Conservation (phyloP, 2,329 filamentous ascomycete species). For the Cladosporium oxysporum region DNA sequence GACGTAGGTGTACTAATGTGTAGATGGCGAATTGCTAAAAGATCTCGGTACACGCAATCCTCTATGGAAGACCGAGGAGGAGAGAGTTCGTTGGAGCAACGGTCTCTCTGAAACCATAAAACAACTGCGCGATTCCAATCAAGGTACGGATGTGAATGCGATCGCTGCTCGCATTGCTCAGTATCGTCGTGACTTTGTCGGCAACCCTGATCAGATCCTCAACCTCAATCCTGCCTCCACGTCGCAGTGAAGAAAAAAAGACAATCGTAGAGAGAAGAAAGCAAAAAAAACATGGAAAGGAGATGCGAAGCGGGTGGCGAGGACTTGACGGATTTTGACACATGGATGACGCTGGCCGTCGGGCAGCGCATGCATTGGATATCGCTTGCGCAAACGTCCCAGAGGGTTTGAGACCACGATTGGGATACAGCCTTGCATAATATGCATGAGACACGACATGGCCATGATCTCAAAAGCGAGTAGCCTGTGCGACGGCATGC, state of each 20-base stretch:
- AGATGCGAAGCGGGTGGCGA: neutral
- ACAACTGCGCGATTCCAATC: slow-evolving; percentile 59
- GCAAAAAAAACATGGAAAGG: neutral
- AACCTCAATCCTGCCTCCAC: slow-evolving; percentile 17
- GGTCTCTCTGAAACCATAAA: slow-evolving; percentile 64
- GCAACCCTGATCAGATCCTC: slow-evolving; percentile 65
- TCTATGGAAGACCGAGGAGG: slow-evolving; percentile 30
- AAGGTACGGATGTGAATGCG: slow-evolving; percentile 62
- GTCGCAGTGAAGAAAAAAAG: neutral
- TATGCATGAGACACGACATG: neutral
- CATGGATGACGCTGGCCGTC: neutral
- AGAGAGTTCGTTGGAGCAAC: slow-evolving; percentile 53
- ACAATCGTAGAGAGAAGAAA: neutral
- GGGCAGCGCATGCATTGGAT: neutral
- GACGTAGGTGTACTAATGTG: slow-evolving; percentile 33
- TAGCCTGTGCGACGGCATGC: neutral
- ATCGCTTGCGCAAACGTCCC: neutral
- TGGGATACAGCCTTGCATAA: neutral
- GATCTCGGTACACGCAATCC: slow-evolving; percentile 31
- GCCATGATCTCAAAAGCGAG: neutral
- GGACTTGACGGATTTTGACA: neutral
- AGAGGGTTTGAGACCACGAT: neutral
- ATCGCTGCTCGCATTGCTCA: slow-evolving; percentile 69
- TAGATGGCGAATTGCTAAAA: slow-evolving; percentile 37
- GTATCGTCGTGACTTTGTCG: slow-evolving; percentile 65